Evolutionary conservation across 805 yeast genomes (phyloP), one percentile per base, ranked within the genome.

Genomic region (Lachancea meyersii): DNA sequence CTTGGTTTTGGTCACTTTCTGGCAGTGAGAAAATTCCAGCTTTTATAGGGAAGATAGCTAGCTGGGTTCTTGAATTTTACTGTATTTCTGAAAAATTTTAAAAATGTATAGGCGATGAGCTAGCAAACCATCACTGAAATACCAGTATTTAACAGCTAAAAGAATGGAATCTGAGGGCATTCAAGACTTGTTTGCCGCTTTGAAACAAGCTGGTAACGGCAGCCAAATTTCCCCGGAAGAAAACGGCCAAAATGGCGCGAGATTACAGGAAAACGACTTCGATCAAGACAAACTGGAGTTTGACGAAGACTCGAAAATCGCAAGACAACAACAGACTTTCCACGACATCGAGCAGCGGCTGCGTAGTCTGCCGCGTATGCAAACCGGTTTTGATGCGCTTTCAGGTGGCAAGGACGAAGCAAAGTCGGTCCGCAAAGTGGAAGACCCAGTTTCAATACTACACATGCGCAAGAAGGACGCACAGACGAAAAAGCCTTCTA

Each of bases 371-470:
- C 68, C 68, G 13, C 55, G 54, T 24, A 46, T 63, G 27, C 41
- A 54, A 13, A 62, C 52, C 23, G 50, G 40, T 1, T 63, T 63
- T 43, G 68, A 63, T 43, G 31, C 33, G 7, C 47, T 63, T 20
- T 40, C 51, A 26, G 48, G 34, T 14, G 38, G 36, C 16, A 18
- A 31, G 18, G 39, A 45, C 16, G 20, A 31, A 3, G 24, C 35
- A 14, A 41, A 44, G 38, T 31, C 41, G 11, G 47, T 46, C 17
- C 45, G 24, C 10, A 44, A 41, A 30, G 40, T 44, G 17, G 46
- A 48, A 10, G 46, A 43, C 35, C 46, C 47, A 10, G 43, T 45
- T 7, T 24, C 40, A 19, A 47, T 49, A 11, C 31, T 49, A 3
- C 43, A 49, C 5, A 31, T 43, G 21, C 44, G 48, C 18, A 41